Evolutionary conservation across 768 basidiomycete species (phyloP), one percentile per base, ranked within the genome.

Genomic region (Hygrocybe punicea): DNA sequence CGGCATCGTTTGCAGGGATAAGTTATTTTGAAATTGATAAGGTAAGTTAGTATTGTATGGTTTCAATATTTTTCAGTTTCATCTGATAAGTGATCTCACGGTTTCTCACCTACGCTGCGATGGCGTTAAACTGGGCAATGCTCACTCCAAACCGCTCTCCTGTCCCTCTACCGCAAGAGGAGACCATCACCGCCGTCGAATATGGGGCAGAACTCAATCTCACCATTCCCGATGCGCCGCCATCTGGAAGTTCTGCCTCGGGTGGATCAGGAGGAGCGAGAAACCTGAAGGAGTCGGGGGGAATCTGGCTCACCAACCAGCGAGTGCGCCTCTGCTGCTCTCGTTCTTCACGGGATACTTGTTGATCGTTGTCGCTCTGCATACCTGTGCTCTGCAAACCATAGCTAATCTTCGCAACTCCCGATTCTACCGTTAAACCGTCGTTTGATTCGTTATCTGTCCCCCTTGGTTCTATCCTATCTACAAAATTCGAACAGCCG

Each of bases 111-210:
- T 17, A 52, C 17, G 11, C 44, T 50, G 72, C 62, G 62, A 91
- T 91, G 90, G 85, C 89, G 6, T 77, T 92, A 42, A 90, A 92
- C 74, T 90, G 86, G 85, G 79, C 81, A 0, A 88, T 87, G 80
- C 76, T 91, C 23, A 77, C 76, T 55, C 68, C 77, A 4, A 76
- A 84, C 40, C 78, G 81, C 51, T 71, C 78, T 9, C 86, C 87
- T 4, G 73, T 89, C 9, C 86, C 86, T 14, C 73, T 91, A 17
- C 83, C 80, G 0, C 69, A 82, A 44, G 90, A 93, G 68, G 72
- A 73, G 65, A 79, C 74, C 1, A 79, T 91, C 37, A 79, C 81
- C 13, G 76, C 75, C 1, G 63, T 87, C 55, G 80, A 84, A 51
- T 69, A 77, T 13, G 82, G 82, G 23, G 86, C 79, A 37, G 87